A percentile compares a stretch with the other conserved stretches of the same genome.
These are phyloP conservation scores for Fusarium tupiense DNA, from an alignment of 2,329 filamentous ascomycete genomes.

Conservation along the genomic window DNA sequence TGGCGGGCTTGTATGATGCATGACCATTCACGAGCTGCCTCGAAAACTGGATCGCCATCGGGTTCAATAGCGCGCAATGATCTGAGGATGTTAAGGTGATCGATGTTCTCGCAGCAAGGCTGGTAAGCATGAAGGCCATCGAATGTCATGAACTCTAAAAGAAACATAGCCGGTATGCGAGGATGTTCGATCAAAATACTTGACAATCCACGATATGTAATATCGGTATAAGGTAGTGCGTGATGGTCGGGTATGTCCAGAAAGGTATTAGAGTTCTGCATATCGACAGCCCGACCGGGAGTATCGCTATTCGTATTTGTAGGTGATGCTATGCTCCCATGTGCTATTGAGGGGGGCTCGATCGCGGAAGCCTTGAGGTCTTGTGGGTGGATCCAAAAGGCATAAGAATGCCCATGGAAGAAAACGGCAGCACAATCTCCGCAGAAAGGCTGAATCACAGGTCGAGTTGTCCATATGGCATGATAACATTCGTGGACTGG, in stretches of 20 bases:
- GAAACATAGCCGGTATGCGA: constrained; percentile 29
- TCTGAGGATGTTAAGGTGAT: constrained; percentile 34
- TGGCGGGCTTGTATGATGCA: constrained; percentile 41
- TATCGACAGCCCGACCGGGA: neutral
- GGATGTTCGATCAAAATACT: constrained; percentile 38
- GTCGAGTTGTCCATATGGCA: constrained; percentile 30
- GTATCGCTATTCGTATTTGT: neutral
- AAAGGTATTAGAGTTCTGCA: neutral
- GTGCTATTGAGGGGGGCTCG: neutral
- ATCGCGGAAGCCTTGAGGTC: constrained; percentile 26
- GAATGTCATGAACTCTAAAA: constrained; percentile 45
- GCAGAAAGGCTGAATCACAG: constrained; percentile 43
- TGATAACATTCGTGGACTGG: constrained; percentile 44
- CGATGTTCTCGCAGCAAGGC: constrained; percentile 42
- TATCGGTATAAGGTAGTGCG: constrained; percentile 38
- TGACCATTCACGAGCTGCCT: constrained; percentile 45
- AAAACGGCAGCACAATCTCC: constrained; percentile 49
- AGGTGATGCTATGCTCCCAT: neutral
- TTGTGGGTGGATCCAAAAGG: constrained; percentile 32
- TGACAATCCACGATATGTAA: constrained; percentile 36
- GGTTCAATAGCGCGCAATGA: constrained; percentile 35
- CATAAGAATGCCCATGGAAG: constrained; percentile 24
- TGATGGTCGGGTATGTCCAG: neutral
- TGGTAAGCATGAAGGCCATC: constrained; percentile 42
- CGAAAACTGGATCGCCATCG: constrained; percentile 41